These are phyloP conservation scores for Neurospora sp. DNA, from an alignment of 495 filamentous ascomycete species.

Conservation along the genomic window DNA sequence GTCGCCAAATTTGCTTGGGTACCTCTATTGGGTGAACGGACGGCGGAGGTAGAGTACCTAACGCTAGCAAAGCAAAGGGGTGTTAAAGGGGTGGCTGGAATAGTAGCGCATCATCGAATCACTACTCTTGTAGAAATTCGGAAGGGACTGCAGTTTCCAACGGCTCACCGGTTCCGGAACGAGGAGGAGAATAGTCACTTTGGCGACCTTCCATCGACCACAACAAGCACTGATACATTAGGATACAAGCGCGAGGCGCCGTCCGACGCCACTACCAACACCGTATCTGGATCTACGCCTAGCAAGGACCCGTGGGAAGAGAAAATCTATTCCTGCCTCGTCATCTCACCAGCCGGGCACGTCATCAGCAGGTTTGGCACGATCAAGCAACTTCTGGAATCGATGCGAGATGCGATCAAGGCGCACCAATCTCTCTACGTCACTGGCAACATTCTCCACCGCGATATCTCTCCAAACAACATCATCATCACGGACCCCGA, in stretches of 20 bases:
- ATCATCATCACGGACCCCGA: constrained; percentile 21
- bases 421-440: constrained; percentile 24
- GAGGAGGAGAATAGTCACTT: not conserved
- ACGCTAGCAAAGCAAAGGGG: not conserved
- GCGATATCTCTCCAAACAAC: constrained; percentile 31
- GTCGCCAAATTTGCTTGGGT: not conserved
- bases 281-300: not conserved
- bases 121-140: not conserved
- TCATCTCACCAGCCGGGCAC: not conserved
- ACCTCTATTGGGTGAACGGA: not conserved
- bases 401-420: constrained; percentile 1
- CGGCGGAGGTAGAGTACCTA: not conserved
- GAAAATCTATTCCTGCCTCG: not conserved
- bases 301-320: not conserved
- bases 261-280: not conserved
- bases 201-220: not conserved
- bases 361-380: not conserved
- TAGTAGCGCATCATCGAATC: not conserved
- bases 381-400: not conserved
- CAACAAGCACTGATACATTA: not conserved
- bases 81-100: not conserved
- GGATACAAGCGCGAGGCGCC: not conserved
- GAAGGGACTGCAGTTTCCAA: not conserved
- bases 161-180: not conserved
- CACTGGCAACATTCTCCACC: constrained; percentile 28